Evolutionary conservation across 1,284 basidiomycete genomes (phyloP).

Genomic region (Paramarasmius palmivorus): DNA sequence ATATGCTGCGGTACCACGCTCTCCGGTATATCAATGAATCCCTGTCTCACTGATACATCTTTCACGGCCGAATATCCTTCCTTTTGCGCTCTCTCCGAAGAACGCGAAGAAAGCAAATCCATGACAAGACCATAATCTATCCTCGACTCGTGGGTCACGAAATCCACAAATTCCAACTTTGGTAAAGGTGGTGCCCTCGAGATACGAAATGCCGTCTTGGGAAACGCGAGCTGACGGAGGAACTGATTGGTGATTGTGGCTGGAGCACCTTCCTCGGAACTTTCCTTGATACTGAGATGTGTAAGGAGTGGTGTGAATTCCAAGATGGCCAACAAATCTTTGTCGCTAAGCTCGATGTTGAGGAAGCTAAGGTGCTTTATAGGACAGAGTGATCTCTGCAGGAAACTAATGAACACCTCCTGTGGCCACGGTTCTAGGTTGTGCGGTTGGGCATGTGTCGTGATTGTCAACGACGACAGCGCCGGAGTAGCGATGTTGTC

Average conservation of each 20-base stretch:
- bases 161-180: background rate
- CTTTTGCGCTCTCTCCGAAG: background rate
- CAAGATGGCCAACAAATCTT: background rate
- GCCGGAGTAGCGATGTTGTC: background rate
- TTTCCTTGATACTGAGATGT: slow-evolving; percentile 3
- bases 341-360: slow-evolving; percentile 1
- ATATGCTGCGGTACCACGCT: background rate
- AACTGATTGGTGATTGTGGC: background rate
- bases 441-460: background rate
- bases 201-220: background rate
- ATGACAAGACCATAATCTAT: slow-evolving; percentile 6
- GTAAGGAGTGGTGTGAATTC: background rate
- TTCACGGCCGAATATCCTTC: background rate
- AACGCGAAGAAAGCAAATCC: slow-evolving; percentile 2
- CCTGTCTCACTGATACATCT: slow-evolving; percentile 1
- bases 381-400: background rate
- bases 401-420: background rate
- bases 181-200: background rate
- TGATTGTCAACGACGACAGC: background rate
- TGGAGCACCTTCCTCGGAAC: background rate
- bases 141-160: background rate
- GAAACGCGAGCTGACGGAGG: background rate
- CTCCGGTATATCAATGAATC: background rate
- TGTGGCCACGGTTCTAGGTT: background rate
- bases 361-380: background rate